Conservation (phyloP, 2,329 filamentous ascomycete species). For the Periconia sp. region DNA sequence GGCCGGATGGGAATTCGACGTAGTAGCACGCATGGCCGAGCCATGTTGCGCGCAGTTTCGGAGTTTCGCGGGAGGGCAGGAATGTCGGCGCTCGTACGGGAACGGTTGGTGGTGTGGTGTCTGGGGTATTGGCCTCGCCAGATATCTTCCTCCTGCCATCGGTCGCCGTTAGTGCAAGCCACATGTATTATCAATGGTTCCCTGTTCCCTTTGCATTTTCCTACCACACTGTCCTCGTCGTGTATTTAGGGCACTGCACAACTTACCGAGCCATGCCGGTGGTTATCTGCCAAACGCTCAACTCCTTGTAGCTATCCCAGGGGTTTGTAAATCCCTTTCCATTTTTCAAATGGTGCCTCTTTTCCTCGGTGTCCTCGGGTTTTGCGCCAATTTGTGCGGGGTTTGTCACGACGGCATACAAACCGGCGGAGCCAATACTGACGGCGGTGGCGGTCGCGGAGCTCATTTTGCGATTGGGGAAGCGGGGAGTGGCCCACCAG, state of each 20-base stretch:
- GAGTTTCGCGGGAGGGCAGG: conserved; percentile 59
- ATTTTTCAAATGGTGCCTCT: conserved; percentile 55
- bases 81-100: conserved; percentile 69
- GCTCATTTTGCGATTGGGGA: conserved; percentile 34
- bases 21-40: conserved; percentile 94
- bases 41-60: conserved; percentile 81
- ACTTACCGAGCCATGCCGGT: conserved; percentile 44
- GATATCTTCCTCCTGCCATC: conserved; percentile 47
- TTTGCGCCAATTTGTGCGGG: conserved; percentile 42
- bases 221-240: too few relatives aligned
- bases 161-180: not conserved
- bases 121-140: conserved; percentile 57
- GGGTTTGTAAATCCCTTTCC: conserved; percentile 61
- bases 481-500: conserved; percentile 24
- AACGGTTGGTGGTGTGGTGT: conserved; percentile 67
- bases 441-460: conserved; percentile 20
- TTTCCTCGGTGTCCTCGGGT: conserved; percentile 50
- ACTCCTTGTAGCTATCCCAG: conserved; percentile 56
- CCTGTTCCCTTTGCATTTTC: not conserved
- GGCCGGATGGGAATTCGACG: conserved; percentile 81
- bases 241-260: not conserved
- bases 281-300: conserved; percentile 36
- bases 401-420: conserved; percentile 47
- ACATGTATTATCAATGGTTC: not conserved
- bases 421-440: conserved; percentile 24